A percentile compares a stretch with the other conserved stretches of the same genome.
Conservation (phyloP, 192 early-diverging fungal species). For the Funneliformis geosporum region DNA sequence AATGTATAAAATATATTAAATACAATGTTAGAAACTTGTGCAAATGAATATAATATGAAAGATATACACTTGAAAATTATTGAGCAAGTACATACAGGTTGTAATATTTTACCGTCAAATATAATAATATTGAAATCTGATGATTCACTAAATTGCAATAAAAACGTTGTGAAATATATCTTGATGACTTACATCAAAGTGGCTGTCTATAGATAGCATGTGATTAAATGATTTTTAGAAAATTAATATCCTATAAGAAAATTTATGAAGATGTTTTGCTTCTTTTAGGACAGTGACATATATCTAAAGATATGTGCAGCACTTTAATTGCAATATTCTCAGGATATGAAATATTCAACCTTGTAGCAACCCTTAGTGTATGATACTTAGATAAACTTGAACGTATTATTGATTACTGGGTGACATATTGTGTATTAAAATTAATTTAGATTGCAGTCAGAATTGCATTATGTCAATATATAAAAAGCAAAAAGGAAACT, state of each 20-base stretch:
- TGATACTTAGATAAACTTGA: constrained; percentile 6
- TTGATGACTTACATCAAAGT: neutral
- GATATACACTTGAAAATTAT: neutral
- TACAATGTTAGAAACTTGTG: constrained; percentile 16
- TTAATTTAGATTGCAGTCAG: constrained; percentile 4
- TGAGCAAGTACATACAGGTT: constrained; percentile 3
- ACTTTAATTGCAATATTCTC: neutral
- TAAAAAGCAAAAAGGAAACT: neutral
- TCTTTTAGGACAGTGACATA: neutral
- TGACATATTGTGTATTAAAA: neutral
- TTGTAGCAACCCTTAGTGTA: neutral
- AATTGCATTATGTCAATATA: neutral
- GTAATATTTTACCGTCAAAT: constrained; percentile 1
- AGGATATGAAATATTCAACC: neutral
- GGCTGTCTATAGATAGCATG: constrained; percentile 2
- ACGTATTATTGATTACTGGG: neutral
- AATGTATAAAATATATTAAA: constrained; percentile 12
- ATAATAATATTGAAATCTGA: neutral
- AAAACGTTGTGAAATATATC: constrained; percentile 24
- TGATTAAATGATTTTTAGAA: constrained; percentile 24
- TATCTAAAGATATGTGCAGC: neutral
- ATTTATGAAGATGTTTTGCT: neutral
- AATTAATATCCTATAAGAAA: neutral
- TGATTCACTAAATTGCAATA: neutral
- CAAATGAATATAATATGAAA: neutral